These are phyloP conservation scores for Calonectria hongkongensis DNA, from an alignment of 2,329 filamentous ascomycete genomes.

Conservation along the genomic window DNA sequence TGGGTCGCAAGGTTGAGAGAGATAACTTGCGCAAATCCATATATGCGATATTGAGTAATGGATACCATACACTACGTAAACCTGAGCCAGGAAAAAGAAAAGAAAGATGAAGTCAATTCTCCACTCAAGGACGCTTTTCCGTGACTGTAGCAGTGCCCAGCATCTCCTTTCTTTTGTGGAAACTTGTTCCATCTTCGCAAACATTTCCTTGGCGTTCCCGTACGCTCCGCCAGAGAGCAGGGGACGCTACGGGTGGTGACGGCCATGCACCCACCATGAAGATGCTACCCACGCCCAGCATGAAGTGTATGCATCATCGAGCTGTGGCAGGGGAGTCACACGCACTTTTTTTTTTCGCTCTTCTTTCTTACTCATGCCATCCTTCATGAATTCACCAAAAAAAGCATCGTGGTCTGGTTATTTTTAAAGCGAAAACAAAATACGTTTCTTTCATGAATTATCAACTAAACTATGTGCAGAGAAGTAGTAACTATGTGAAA, in stretches of 20 bases:
- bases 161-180: slow-evolving; percentile 1
- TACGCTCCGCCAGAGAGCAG: background rate
- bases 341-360: background rate
- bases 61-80: background rate
- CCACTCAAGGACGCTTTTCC: background rate
- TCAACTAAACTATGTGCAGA: slow-evolving; percentile 23
- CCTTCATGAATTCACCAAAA: too few species aligned
- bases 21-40: too few species aligned
- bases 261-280: background rate
- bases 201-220: slow-evolving; percentile 1
- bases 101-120: background rate
- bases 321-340: background rate
- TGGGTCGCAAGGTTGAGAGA: background rate
- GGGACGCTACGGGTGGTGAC: background rate
- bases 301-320: slow-evolving; percentile 22
- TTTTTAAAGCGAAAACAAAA: background rate
- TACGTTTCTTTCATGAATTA: background rate
- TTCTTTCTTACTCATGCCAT: too few species aligned
- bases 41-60: too few species aligned
- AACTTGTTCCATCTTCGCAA: slow-evolving; percentile 19
- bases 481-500: background rate
- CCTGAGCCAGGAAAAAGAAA: background rate
- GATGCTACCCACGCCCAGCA: slow-evolving; percentile 5
- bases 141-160: background rate
- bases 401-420: too few species aligned